These are phyloP conservation scores for Xylaria arbuscula DNA, from an alignment of 2,329 filamentous ascomycete species.

Conservation along the genomic window DNA sequence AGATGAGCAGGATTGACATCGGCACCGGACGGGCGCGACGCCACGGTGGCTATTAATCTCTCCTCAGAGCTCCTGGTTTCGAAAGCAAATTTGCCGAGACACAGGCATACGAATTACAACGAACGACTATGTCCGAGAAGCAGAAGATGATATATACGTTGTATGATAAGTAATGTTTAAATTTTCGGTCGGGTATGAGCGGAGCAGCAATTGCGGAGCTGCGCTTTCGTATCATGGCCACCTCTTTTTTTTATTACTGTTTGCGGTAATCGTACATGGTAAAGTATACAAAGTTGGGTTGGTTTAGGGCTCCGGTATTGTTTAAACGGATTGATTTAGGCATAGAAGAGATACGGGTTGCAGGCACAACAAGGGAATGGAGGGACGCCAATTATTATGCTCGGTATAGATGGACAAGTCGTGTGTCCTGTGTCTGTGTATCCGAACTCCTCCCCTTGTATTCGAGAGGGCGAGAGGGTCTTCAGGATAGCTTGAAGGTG, in stretches of 20 bases:
- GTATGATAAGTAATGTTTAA: constrained; percentile 40
- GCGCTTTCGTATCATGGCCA: not conserved
- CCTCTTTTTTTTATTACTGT: not conserved
- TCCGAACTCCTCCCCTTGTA: not conserved
- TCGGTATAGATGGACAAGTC: not conserved
- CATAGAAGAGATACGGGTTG: constrained; percentile 17
- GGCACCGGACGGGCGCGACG: constrained; percentile 69
- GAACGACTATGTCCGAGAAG: constrained; percentile 12
- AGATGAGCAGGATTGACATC: constrained; percentile 76
- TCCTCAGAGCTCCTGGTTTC: not conserved
- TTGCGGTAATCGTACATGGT: constrained; percentile 20
- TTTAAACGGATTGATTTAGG: constrained; percentile 8
- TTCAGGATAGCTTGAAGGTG: constrained; percentile 13
- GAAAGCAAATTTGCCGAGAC: constrained; percentile 5
- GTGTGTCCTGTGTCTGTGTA: too few relatives aligned
- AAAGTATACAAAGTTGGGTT: constrained; percentile 29
- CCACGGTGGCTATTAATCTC: constrained; percentile 51
- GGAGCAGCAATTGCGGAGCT: constrained; percentile 6
- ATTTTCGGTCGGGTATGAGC: constrained; percentile 2
- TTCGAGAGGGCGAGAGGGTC: not conserved
- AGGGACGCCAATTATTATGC: not conserved
- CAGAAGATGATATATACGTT: constrained; percentile 26
- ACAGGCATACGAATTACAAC: constrained; percentile 19
- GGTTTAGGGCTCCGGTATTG: constrained; percentile 9
- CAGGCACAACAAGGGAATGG: constrained; percentile 12